phyloP scores from a whole-genome alignment of 179 eudicot species.

The Nepenthes alata region DNA sequence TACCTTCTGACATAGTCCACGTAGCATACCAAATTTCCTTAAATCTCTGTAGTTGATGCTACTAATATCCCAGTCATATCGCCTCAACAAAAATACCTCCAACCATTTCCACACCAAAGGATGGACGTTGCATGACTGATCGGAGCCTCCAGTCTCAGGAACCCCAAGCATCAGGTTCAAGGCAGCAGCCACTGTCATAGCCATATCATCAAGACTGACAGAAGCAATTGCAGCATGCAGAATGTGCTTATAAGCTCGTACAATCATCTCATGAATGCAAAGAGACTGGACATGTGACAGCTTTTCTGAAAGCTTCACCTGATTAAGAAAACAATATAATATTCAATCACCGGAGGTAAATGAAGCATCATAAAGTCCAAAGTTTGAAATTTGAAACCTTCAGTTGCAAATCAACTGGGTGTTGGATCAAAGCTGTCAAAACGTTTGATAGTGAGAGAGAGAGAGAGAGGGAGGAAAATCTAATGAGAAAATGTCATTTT shows the following conservation, averaged over 20 bases:
- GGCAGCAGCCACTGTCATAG: conserved; percentile 66
- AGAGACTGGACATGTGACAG: conserved; percentile 97
- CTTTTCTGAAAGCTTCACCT: conserved; percentile 97
- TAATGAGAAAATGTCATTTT: too few relatives aligned
- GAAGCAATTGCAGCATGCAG: conserved; percentile 90
- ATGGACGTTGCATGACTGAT: conserved; percentile 37
- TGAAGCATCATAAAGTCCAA: not conserved
- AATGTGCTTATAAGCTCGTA: conserved; percentile 96
- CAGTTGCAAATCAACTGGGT: not conserved
- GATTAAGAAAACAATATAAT: conserved; percentile 15
- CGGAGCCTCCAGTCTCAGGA: conserved; percentile 33
- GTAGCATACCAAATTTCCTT: conserved; percentile 86
- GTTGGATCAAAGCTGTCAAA: too few relatives aligned
- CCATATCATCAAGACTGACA: conserved; percentile 50
- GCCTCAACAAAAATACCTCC: conserved; percentile 60
- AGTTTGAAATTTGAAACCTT: not conserved
- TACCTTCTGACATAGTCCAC: conserved; percentile 98
- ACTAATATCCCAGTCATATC: conserved; percentile 87
- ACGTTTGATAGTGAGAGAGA: too few relatives aligned
- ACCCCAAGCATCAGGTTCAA: conserved; percentile 84
- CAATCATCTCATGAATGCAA: conserved; percentile 98
- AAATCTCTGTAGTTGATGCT: conserved; percentile 66
- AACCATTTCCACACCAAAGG: conserved; percentile 72
- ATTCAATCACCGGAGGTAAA: not conserved
- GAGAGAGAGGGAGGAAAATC: too few relatives aligned